These are phyloP conservation scores for Kuraishia piskuri DNA, from an alignment of 805 yeast genomes.

Conservation along the genomic window DNA sequence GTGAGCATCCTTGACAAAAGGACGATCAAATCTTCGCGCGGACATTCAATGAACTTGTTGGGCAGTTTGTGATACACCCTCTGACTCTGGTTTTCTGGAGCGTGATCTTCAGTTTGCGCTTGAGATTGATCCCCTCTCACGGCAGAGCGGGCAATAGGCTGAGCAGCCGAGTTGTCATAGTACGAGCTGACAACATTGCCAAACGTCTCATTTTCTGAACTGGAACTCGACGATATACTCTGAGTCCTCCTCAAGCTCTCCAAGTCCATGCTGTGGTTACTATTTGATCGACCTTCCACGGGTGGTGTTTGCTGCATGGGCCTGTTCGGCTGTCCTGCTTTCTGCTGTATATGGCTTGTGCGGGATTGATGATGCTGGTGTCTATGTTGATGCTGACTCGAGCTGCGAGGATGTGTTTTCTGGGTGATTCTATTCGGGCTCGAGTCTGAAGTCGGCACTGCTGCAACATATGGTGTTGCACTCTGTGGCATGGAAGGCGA, in stretches of 20 bases:
- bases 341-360: not conserved
- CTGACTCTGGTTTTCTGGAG: not conserved
- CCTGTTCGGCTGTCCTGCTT: not conserved
- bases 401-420: not conserved
- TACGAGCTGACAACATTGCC: not conserved
- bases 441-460: not conserved
- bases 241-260: not conserved
- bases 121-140: not conserved
- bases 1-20: slow-evolving; percentile 75
- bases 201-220: not conserved
- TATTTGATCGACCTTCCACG: not conserved
- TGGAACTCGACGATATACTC: not conserved
- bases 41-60: slow-evolving; percentile 50
- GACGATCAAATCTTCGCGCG: slow-evolving; percentile 59
- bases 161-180: not conserved
- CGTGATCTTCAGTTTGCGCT: not conserved
- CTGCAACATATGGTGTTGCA: not conserved
- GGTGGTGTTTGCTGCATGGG: not conserved
- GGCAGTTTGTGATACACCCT: slow-evolving; percentile 26
- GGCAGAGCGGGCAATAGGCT: not conserved
- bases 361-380: not conserved
- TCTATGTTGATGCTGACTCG: not conserved
- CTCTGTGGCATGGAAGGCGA: not conserved
- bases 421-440: not conserved
- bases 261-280: not conserved